Conservation (phyloP, 2,329 filamentous ascomycete genomes). For the Neurospora crassa region DNA sequence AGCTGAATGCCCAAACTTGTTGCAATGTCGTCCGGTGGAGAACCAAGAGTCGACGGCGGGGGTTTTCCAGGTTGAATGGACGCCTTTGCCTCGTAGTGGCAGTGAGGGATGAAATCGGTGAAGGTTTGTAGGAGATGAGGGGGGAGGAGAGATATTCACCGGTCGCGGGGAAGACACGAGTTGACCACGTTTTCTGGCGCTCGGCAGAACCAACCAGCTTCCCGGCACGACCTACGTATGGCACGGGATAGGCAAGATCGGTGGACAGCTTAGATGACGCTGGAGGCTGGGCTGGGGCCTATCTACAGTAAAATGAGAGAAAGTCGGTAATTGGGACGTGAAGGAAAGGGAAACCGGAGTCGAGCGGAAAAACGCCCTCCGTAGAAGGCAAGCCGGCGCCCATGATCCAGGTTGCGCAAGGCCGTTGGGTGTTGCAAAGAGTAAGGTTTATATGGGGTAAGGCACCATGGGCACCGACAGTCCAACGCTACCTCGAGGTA, state of each 20-base stretch:
- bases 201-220: not conserved
- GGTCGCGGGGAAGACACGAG: constrained; percentile 17
- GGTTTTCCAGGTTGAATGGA: constrained; percentile 10
- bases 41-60: constrained; percentile 7
- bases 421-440: not conserved
- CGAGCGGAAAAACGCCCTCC: not conserved
- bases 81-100: constrained; percentile 14
- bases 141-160: constrained; percentile 18
- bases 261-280: not conserved
- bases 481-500: not conserved
- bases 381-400: not conserved
- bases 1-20: constrained; percentile 5
- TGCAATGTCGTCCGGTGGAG: constrained; percentile 13
- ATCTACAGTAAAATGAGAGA: not conserved
- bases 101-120: constrained; percentile 17
- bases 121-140: constrained; percentile 16
- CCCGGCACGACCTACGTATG: not conserved
- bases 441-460: not conserved
- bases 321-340: not conserved
- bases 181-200: constrained; percentile 11
- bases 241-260: not conserved
- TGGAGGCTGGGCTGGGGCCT: not conserved
- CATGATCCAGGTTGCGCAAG: not conserved
- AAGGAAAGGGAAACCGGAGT: not conserved
- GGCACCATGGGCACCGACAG: not conserved